Evolutionary conservation across 352 stramenopile species (phyloP).

Genomic region (Pythium plurisporium): DNA sequence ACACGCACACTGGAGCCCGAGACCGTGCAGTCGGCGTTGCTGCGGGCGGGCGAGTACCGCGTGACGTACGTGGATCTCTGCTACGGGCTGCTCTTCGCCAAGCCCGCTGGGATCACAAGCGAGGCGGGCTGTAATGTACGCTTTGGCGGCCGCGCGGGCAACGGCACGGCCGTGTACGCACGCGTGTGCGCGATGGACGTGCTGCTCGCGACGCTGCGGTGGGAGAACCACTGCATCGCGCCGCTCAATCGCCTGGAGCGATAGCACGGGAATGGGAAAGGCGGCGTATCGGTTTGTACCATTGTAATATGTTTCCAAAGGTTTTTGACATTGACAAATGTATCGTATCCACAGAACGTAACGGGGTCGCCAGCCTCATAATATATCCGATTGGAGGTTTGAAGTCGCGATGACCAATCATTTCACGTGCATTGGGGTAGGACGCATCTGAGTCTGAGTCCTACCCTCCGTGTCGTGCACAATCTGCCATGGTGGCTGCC

Average conservation of each 20-base stretch:
- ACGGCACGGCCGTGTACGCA: constrained; percentile 21
- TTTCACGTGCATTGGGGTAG: no score
- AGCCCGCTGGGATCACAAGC: neutral
- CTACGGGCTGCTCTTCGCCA: constrained; percentile 23
- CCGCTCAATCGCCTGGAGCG: constrained; percentile 16
- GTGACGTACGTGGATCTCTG: constrained; percentile 21
- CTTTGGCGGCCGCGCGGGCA: constrained; percentile 24
- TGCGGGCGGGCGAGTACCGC: constrained; percentile 14
- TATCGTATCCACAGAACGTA: no score
- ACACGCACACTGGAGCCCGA: constrained; percentile 12
- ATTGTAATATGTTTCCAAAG: no score
- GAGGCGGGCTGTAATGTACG: constrained; percentile 14
- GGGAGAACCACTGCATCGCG: constrained; percentile 26
- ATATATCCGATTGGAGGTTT: no score
- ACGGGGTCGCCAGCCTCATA: no score
- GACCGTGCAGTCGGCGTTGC: neutral
- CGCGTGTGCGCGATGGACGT: constrained; percentile 24
- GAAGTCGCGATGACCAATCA: no score
- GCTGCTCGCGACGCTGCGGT: constrained; percentile 22
- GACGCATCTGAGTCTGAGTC: neutral
- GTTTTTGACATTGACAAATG: no score
- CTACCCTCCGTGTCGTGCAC: neutral
- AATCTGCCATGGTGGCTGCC: neutral
- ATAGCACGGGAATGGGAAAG: neutral
- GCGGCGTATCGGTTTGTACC: no score